Base-by-base conservation (phyloP, 352 stramenopile genomes). In the Aphanomyces astaci region DNA sequence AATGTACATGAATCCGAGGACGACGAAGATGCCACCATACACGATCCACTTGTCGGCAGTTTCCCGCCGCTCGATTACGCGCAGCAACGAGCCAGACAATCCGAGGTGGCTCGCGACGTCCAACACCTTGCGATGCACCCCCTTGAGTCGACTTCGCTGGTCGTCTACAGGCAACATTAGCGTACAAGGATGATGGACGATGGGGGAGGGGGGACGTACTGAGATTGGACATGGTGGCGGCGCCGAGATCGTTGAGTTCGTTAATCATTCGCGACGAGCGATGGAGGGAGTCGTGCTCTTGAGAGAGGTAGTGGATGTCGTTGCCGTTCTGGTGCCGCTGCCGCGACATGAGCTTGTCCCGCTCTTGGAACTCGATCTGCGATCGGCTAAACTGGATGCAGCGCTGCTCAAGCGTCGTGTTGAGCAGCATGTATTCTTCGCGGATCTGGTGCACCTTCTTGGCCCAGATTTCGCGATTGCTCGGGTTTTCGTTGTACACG, bases 11-110 rank as follows among this genome's bases (percentile, higher is more conserved):
- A 92, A 92, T 3, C 87, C 48, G n/a, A 94, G 73, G 31, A 87
- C 92, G 66, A 93, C 72, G 51, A 90, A 27, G 82, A 95, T 95
- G 13, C 87, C 87, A 10, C 71, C 82, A 31, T 90, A 74, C 1
- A 94, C 86, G 60, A 94, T 92, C 86, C 84, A 93, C 45, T 88
- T 89, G 63, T 93, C 86, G 30, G 90, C 80, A 1, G 81, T 88
- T 62, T 94, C 86, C 63, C 86, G 79, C 28, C 84, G 72, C 66
- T 94, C 87, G 45, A 95, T 92, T 31, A 92, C 78, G 10, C 85
- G 83, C 67, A 95, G 69, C 36, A 95, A 68, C 48, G 84, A 92
- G 43, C 82, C 92, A 3, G 85, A 93, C 24, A 95, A 74, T 1
- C 87, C 87, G 32, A 95, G 76, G 59, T 81, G 75, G 73, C 91